A percentile compares a stretch with the other conserved stretches of the same genome.
Evolutionary conservation across 306 rosid genomes (phyloP).

Genomic region (Vigna radiata): DNA sequence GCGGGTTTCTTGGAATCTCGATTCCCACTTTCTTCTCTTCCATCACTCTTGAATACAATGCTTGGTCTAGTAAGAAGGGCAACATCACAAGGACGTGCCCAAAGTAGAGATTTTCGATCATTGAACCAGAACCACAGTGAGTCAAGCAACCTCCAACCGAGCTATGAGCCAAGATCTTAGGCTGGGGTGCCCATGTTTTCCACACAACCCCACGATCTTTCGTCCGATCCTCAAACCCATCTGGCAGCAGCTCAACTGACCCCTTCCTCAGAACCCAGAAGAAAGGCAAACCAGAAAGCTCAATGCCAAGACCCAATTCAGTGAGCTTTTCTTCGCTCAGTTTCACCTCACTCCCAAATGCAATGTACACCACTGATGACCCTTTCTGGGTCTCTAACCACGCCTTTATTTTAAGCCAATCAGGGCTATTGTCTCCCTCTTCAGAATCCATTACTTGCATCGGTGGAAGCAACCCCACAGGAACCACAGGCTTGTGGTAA

Average conservation of each 20-base stretch:
- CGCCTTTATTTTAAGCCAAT: slow-evolving; percentile 50
- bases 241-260: slow-evolving; percentile 52
- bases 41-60: slow-evolving; percentile 52
- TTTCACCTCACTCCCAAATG: slow-evolving; percentile 68
- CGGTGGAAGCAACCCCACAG: slow-evolving; percentile 51
- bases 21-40: slow-evolving; percentile 52
- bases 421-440: slow-evolving; percentile 36
- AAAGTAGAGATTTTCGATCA: slow-evolving; percentile 54
- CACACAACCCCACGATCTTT: slow-evolving; percentile 54
- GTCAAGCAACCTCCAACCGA: slow-evolving; percentile 61
- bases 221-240: slow-evolving; percentile 59
- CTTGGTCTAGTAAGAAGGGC: slow-evolving; percentile 51
- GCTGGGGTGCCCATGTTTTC: slow-evolving; percentile 66
- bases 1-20: slow-evolving; percentile 49
- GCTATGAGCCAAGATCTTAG: slow-evolving; percentile 58
- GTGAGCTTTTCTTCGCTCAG: slow-evolving; percentile 52
- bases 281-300: slow-evolving; percentile 59
- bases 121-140: slow-evolving; percentile 66
- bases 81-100: slow-evolving; percentile 56
- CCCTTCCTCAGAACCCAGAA: slow-evolving; percentile 65
- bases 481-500: slow-evolving; percentile 49
- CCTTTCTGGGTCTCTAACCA: slow-evolving; percentile 44
- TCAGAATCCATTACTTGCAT: slow-evolving; percentile 19
- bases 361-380: slow-evolving; percentile 61
- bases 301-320: slow-evolving; percentile 54